phyloP scores from a whole-genome alignment of 2,329 filamentous ascomycete genomes.

The Diplocarpon rosae region DNA sequence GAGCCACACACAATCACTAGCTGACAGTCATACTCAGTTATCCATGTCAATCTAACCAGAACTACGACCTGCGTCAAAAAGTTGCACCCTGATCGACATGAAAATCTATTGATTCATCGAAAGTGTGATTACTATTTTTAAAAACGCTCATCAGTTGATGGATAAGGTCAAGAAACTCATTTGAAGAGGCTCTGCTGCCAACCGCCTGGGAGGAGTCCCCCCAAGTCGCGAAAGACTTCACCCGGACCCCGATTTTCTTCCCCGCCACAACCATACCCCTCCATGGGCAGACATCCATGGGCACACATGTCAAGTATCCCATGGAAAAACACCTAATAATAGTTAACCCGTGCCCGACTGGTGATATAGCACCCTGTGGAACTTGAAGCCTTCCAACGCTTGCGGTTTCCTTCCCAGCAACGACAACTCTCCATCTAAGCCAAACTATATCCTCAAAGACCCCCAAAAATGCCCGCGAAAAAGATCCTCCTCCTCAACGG shows the following conservation, averaged over 20 bases:
- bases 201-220: background rate
- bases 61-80: too few species aligned
- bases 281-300: background rate
- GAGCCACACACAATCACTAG: too few species aligned
- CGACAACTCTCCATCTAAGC: background rate
- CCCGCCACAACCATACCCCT: background rate
- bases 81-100: too few species aligned
- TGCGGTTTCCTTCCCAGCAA: background rate
- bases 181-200: background rate
- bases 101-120: too few species aligned
- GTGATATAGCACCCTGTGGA: background rate
- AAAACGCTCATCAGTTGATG: too few species aligned
- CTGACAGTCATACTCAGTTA: too few species aligned
- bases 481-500: conserved; percentile 65
- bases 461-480: conserved; percentile 28
- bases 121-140: too few species aligned
- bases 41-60: too few species aligned
- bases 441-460: background rate
- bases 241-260: conserved; percentile 1
- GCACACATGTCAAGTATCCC: background rate
- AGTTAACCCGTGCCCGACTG: background rate
- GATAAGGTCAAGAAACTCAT: background rate
- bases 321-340: background rate
- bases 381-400: background rate
- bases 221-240: conserved; percentile 2